Evolutionary conservation across 1,284 basidiomycete species (phyloP), one percentile per base, ranked within the genome.

Genomic region (Cystobasidiaceae sp.): DNA sequence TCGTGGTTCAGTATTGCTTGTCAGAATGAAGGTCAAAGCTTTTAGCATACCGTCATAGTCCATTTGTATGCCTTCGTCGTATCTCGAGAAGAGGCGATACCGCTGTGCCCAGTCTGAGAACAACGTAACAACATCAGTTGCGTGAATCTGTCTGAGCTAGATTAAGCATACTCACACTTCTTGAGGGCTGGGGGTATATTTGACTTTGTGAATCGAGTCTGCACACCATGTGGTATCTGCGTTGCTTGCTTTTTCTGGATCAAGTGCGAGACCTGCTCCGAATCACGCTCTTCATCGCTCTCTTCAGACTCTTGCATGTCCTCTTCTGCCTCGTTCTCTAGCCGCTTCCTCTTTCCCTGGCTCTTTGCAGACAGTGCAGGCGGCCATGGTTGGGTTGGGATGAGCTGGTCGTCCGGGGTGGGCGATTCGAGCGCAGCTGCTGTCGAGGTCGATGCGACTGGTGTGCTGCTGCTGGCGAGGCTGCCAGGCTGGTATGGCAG

Each of bases 21-120:
- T 19, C 15, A 23, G n/a, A 48, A 28, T 9, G 44, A 4, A 44
- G n/a, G 13, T 4, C 33, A 17, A 15, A 3, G 25, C 9, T 4
- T 5, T 43, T 7, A n/a, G 28, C 43, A 21, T 27, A 64, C 61
- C 61, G 30, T 89, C 51, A 21, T 71, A 62, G 70, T 81, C 80
- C 61, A 81, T 74, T 0, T 80, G 73, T 51, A 80, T 74, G 1
- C 79, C 78, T n/a, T 84, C 77, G 54, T 87, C 84, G 74, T 93
- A 96, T 17, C 84, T 78, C 0, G 87, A 88, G 76, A 96, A 91
- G 68, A 85, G 86, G 1, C 89, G 83, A 58, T 85, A 81, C 30
- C 93, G 82, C 75, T 97, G 93, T 15, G 81, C 82, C 74, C 89
- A 96, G 76, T 96, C 92, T 96, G 75, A 28, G 19, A n/a, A 25